phyloP scores from a whole-genome alignment of 1,284 basidiomycete species.

The Sporisorium reilianum region DNA sequence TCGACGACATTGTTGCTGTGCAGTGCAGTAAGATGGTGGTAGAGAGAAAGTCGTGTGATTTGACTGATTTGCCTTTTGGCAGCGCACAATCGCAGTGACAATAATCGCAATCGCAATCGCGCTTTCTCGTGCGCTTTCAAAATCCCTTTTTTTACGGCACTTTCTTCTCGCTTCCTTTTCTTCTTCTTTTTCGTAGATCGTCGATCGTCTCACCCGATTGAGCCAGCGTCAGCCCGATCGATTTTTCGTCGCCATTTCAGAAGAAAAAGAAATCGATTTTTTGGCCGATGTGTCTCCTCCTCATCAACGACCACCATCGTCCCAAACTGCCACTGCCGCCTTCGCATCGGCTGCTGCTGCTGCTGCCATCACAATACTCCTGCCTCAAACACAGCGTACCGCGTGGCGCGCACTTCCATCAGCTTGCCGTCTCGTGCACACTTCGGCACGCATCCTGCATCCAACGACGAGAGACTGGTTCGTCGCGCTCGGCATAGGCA shows the following conservation, averaged over 20 bases:
- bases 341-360: too few species aligned
- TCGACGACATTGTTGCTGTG: conserved; percentile 20
- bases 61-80: too few species aligned
- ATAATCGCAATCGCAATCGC: too few species aligned
- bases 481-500: conserved; percentile 27
- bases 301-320: background rate
- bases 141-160: conserved; percentile 2
- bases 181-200: background rate
- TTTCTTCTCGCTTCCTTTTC: conserved; percentile 25
- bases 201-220: background rate
- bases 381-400: background rate
- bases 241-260: background rate
- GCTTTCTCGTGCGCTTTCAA: conserved; percentile 5
- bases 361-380: conserved; percentile 7
- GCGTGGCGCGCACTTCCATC: conserved; percentile 10
- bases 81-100: background rate
- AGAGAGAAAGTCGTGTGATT: conserved; percentile 19
- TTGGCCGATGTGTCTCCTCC: background rate
- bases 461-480: conserved; percentile 23
- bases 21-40: background rate
- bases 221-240: background rate
- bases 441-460: conserved; percentile 2
- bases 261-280: background rate
- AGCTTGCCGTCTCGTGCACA: conserved; percentile 8
- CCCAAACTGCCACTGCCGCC: background rate